Base-by-base conservation (phyloP, 1,284 basidiomycete species). In the Athelia sp. region DNA sequence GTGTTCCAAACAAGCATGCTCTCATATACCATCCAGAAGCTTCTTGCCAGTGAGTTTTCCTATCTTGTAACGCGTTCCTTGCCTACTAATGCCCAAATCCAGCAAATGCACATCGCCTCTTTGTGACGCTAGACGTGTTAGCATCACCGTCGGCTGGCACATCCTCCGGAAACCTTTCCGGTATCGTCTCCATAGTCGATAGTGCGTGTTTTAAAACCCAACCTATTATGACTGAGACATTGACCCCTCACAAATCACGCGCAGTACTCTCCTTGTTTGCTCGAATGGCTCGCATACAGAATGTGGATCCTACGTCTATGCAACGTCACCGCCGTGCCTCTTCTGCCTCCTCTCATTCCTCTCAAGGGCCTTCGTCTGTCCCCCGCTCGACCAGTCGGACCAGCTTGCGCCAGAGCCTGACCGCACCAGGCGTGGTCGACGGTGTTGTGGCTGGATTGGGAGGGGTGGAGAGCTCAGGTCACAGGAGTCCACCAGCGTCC, bases 101-200 rank as follows among this genome's bases (percentile, higher is more conserved):
- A 90, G 87, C 87, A 35, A 84, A 83, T 60, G 72, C 87, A 0
- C 87, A 89, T 58, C 76, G 87, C 36, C 71, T 90, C 9, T 90
- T 90, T 58, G 78, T 90, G n/a, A 84, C 80, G 1, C 75, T 76
- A 48, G 82, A 85, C 40, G 72, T 75, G 17, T 59, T 68, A 3
- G 66, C 62, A 32, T 66, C 73, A 21, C 64, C 72, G 4, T 78
- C 78, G 17, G 76, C 72, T 10, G 58, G 71, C 17, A 54, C 72
- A 44, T 65, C 75, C 48, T 62, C 62, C n/a, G 73, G 76, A n/a
- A 79, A 75, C 54, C 70, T 87, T 9, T 80, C 73, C 6, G 87
- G 87, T 9, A 77, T 90, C 31, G 82, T 89, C 11, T 90, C 87
- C n/a, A 77, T 85, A 49, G 84, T 88, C 22, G 87, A 90, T 58